Evolutionary conservation across 805 yeast genomes (phyloP).

Genomic region (Candida piceae): DNA sequence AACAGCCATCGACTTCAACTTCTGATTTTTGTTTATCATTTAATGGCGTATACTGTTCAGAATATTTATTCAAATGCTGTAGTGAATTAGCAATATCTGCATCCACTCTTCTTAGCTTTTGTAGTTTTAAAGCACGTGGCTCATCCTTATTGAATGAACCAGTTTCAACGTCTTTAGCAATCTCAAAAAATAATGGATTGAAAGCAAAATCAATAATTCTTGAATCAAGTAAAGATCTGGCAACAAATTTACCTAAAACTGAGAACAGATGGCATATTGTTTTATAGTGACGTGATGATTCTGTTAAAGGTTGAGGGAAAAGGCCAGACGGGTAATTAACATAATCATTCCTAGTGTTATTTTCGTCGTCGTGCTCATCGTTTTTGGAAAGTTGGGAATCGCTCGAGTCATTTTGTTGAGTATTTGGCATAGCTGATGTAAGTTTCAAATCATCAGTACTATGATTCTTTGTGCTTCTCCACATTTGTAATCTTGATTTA

Average conservation of each 20-base stretch:
- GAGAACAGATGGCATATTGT: constrained; percentile 50
- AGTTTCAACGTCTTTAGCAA: constrained; percentile 38
- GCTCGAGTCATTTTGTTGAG: constrained; percentile 5
- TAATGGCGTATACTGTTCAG: constrained; percentile 18
- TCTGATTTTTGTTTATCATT: constrained; percentile 6
- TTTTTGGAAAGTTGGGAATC: constrained; percentile 1
- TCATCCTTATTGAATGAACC: constrained; percentile 2
- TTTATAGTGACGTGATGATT: constrained; percentile 30
- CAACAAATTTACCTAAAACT: constrained; percentile 76
- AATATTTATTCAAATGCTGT: constrained; percentile 41
- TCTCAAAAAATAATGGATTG: constrained; percentile 62
- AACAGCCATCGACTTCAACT: constrained; percentile 23
- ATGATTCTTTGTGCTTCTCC: constrained; percentile 48
- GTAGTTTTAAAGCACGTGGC: constrained; percentile 23
- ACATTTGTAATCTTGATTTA: constrained; percentile 49
- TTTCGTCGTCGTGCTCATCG: constrained; percentile 7
- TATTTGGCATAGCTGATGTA: constrained; percentile 5
- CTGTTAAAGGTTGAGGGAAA: constrained; percentile 61
- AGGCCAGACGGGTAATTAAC: constrained; percentile 48
- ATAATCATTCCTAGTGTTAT: constrained; percentile 23
- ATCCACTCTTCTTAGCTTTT: constrained; percentile 50
- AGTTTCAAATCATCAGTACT: not conserved
- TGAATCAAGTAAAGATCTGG: constrained; percentile 83
- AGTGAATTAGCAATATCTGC: constrained; percentile 54
- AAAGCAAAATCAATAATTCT: constrained; percentile 80